Base-by-base conservation (phyloP, 352 stramenopile genomes). In the Phytophthora cactorum region DNA sequence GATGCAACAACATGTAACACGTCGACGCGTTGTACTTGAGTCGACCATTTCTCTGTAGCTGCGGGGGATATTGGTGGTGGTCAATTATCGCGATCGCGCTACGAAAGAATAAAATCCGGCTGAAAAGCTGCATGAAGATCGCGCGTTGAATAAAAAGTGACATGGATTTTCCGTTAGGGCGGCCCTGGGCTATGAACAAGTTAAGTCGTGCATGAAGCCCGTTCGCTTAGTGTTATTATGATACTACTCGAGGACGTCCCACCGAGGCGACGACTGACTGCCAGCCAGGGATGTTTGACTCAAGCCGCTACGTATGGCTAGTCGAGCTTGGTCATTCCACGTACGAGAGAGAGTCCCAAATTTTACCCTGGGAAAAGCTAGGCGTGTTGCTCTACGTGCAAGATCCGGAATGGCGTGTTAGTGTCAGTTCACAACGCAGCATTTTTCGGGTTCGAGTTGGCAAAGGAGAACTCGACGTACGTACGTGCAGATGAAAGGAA, bases 21-120 rank as follows among this genome's bases (percentile, higher is more conserved):
- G 60, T 74, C 22, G 49, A 28, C 49, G 52, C 45, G 52, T 75
- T 66, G 62, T 68, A 68, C 44, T 59, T 71, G 62, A 75, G 61
- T 62, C 67, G 43, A 44, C 27, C 50, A 31, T 67, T 54, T 73
- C 38, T 60, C 47, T 68, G 50, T 31, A 61, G 51, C 51, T 29
- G 15, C 45, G n/a, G 53, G 15, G 14, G 41, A 47, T 39, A 17
- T 17, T 56, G 25, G 45, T 49, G 15, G 39, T 58, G 54, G 43
- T 34, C 29, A 34, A 34, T 34, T 34, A 34, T 34, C 29, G 36
- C 52, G 32, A 60, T 60, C 45, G 52, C 45, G 31, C 54, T 59
- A 60, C 60, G n/a, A 57, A 36, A 38, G 49, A 29, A 67, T 59
- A 63, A 67, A 72, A 68, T 68, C 58, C 58, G 59, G 57, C 64